Conservation (phyloP, 768 basidiomycete genomes). For the Kwoniella bestiolae region DNA sequence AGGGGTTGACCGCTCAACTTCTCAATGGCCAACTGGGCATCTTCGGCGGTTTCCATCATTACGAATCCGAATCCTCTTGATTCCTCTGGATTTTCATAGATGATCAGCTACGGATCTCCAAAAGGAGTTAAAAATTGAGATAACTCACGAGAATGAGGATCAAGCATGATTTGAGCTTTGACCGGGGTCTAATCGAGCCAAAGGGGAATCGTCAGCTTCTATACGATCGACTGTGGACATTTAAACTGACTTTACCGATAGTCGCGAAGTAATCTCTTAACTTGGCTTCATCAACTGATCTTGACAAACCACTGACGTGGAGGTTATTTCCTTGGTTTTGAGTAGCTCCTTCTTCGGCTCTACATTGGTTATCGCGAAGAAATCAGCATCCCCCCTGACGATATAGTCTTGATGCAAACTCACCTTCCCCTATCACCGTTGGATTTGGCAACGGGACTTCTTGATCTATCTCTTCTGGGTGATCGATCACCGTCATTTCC, state of each 20-base stretch:
- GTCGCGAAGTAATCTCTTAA: conserved; percentile 88
- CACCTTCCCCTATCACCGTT: conserved; percentile 66
- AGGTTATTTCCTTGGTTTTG: conserved; percentile 70
- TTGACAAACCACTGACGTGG: conserved; percentile 67
- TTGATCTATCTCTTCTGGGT: conserved; percentile 76
- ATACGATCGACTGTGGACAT: no score
- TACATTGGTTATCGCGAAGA: no score
- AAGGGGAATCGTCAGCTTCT: conserved; percentile 10
- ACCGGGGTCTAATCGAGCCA: conserved; percentile 62
- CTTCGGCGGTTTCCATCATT: conserved; percentile 78
- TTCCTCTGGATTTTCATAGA: conserved; percentile 30
- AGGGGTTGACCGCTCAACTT: conserved; percentile 81
- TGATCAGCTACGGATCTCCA: not conserved
- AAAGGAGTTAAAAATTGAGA: not conserved
- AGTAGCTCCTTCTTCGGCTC: conserved; percentile 19
- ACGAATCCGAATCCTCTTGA: conserved; percentile 90
- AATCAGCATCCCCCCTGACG: not conserved
- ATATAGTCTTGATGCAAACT: conserved; percentile 12
- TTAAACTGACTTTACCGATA: conserved; percentile 75
- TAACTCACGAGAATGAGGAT: conserved; percentile 67
- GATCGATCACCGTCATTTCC: conserved; percentile 68
- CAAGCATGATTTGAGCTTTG: conserved; percentile 69
- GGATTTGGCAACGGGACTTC: conserved; percentile 55
- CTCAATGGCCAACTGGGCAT: conserved; percentile 88
- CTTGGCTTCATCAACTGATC: conserved; percentile 75